Base-by-base conservation (phyloP, 2,329 filamentous ascomycete genomes). In the Daldinia eschscholtzii region DNA sequence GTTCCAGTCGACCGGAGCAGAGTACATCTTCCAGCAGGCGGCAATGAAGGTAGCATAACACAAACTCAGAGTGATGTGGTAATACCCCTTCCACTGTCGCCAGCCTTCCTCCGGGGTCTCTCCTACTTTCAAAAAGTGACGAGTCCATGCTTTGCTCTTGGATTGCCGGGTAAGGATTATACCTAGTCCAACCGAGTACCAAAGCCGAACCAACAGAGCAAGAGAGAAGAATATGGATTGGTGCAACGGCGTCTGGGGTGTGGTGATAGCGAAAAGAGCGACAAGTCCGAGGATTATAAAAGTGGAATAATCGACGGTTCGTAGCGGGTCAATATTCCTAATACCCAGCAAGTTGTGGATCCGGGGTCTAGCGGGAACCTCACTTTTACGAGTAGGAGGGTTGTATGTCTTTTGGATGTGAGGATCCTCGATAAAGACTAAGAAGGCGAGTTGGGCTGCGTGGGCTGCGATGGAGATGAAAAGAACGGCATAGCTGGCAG, bases 321-420 rank as follows among this genome's bases (percentile, higher is more conserved):
- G 90, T 83, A 97, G 93, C 41, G 97, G 83, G 81, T 99, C 96
- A 76, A 97, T 85, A 79, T 97, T 98, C 72, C 87, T 85, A 57
- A 94, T 78, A 61, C 96, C 95, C 75, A 98, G 84, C 20, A 98
- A 85, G 76, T 94, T 92, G 83, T 97, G 94, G 61, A 94, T 90
- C 46, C 90, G 87, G 15, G 87, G 78, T 18, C 81, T 80, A 35
- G 61, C 67, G 9, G 71, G 55, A 70, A 72, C 42, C 76, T 70
- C 81, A 72, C 83, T 85, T 79, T 86, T 87, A 80, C 89, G 92
- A 67, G 92, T 88, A 58, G 94, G 94, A 37, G 94, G 89, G 78
- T 98, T 98, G 85, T 99, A 99, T 3, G 91, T 98, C 84, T 97
- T 97, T 77, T 98, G 94, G 81, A 99, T 99, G 78, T 99, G 96